Base-by-base conservation (phyloP, 140 eudicot species). In the Flaveria floridana region DNA sequence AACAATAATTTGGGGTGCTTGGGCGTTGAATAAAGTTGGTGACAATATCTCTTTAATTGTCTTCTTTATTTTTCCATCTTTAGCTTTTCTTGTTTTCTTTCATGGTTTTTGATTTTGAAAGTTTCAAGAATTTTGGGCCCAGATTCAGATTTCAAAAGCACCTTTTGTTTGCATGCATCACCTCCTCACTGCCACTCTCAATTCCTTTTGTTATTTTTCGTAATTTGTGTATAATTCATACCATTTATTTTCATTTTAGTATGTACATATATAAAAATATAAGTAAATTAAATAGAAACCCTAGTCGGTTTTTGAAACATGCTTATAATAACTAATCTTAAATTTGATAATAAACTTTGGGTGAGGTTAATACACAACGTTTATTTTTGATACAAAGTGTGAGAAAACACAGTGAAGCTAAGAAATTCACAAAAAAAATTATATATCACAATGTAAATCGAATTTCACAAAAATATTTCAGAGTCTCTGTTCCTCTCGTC, bases 81-180 rank as follows among this genome's bases (percentile, higher is more conserved):
- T 78, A 78, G 82, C 78, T 79, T 79, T 79, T 52, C 74, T 72
- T 80, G 69, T 75, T 75, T 80, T 75, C 84, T 80, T 80, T 80
- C 77, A 50, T 75, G 42, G 72, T 58, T 68, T 30, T 30, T 69
- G 80, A 79, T 79, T 80, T 75, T 80, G 84, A 75, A 70, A 80
- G 80, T 75, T 80, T 80, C 80, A 68, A 80, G 84, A 80, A 80
- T 61, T 70, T 74, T 74, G 78, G 78, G 82, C 68, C 71, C 79
- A 74, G 76, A 59, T 75, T 75, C 80, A 76, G 72, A 61, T 59
- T 37, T 59, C 34, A 80, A 79, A 80, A 74, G 77, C 67, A 68
- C 80, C 84, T 69, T 80, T 79, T 66, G 61, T 64, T 79, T 68
- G 80, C 84, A 68, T 71, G 82, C 77, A 71, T 50, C 73, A 78